Evolutionary conservation across 75 land plant genomes (phyloP).

Genomic region (Adiantum capillusveneris): DNA sequence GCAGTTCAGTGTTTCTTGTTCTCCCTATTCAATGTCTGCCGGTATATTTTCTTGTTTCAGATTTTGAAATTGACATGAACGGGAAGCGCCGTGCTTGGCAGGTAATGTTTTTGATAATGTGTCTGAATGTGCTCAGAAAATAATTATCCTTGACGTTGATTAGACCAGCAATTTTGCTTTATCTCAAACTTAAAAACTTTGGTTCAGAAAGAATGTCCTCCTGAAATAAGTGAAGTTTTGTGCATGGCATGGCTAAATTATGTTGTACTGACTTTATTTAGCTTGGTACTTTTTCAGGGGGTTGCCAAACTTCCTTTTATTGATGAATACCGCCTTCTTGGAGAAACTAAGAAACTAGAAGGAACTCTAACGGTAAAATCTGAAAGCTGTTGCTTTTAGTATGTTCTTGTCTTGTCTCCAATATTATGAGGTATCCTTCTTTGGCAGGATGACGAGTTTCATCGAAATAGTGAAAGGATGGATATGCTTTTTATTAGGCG

Average conservation of each 20-base stretch:
- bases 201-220: not conserved
- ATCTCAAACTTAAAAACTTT: not conserved
- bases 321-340: conserved; percentile 75
- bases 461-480: conserved; percentile 57
- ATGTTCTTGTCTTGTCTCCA: not conserved
- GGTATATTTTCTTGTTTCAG: too few relatives aligned
- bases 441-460: conserved; percentile 63
- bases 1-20: too few relatives aligned
- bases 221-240: not conserved
- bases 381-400: not conserved
- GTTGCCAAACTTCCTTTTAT: conserved; percentile 91
- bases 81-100: conserved; percentile 94
- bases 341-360: conserved; percentile 65
- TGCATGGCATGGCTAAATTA: not conserved
- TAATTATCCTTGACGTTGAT: too few relatives aligned
- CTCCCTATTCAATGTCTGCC: not conserved
- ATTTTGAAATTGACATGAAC: conserved; percentile 97
- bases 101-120: conserved; percentile 34
- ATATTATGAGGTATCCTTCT: not conserved
- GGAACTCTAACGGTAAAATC: conserved; percentile 65
- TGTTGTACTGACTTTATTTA: not conserved
- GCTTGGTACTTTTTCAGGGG: conserved; percentile 38
- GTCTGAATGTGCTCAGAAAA: too few relatives aligned
- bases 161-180: too few relatives aligned
- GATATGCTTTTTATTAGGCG: conserved; percentile 60